Base-by-base conservation (phyloP, 495 filamentous ascomycete genomes). In the Geopyxis carbonaria region DNA sequence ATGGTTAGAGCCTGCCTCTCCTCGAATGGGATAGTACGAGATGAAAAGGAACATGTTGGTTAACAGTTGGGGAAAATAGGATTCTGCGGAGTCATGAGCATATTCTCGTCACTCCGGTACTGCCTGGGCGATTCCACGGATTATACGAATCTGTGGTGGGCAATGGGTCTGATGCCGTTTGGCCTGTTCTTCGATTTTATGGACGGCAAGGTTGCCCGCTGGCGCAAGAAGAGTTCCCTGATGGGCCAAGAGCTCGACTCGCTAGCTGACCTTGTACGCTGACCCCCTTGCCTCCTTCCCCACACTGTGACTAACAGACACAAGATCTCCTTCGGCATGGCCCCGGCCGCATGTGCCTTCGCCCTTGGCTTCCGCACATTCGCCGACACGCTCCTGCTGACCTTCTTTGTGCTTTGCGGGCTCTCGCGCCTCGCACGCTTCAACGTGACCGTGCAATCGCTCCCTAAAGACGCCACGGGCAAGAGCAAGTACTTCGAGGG, bases 171-270 rank as follows among this genome's bases (percentile, higher is more conserved):
- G 58, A 80, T 94, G 64, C 87, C 87, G 2, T 78, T 94, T 22
- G 89, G 86, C 2, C 69, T 95, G 2, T 94, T 94, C 64, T 97
- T 97, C 59, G 89, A 97, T 57, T 93, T 93, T 55, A 84, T 95
- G 75, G 89, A 97, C 59, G 89, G 89, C 46, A 89, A 80, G 51
- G 85, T 97, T 28, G 89, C 89, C 43, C 65, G 89, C 38, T 95
- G 89, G 91, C 69, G 91, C 52, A 76, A 81, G 59, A 95, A 94
- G 72, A 83, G 80, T 44, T 86, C 78, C 40, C 64, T 95, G 53
- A 95, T 97, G 89, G 89, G 89, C 2, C 89, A 95, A 59, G 89
- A 95, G 61, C 66, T 97, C 28, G 89, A 97, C 61, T 94, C 87
- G n/a, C 66, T 97, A 28, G 89, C 89, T 28, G 89, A 97, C 59